Evolutionary conservation across 306 rosid species (phyloP).

Genomic region (Pueraria montana): DNA sequence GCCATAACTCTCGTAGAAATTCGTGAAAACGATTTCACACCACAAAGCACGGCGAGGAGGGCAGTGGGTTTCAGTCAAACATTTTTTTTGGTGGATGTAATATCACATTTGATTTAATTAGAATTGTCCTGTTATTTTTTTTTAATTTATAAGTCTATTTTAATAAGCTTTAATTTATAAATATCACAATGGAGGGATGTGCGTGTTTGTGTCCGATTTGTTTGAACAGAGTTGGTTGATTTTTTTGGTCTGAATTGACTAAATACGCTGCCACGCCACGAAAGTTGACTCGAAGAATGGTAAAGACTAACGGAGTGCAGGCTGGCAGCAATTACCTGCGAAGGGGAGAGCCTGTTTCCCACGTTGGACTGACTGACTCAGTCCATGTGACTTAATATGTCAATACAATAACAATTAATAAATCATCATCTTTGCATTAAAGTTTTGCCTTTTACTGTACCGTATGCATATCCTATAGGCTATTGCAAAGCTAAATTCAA

Average conservation of each 20-base stretch:
- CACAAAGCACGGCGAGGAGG: neutral
- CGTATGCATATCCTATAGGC: neutral
- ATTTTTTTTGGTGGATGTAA: too few relatives aligned
- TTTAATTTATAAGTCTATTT: too few relatives aligned
- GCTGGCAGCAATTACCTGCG: slow-evolving; percentile 14
- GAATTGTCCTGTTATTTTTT: too few relatives aligned
- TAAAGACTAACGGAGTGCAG: too few relatives aligned
- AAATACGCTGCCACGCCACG: neutral
- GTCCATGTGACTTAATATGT: neutral
- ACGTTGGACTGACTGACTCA: neutral
- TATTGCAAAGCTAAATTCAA: slow-evolving; percentile 7
- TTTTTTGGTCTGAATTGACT: neutral
- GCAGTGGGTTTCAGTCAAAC: neutral
- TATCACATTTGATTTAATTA: too few relatives aligned
- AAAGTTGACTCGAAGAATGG: slow-evolving; percentile 12
- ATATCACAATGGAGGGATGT: too few relatives aligned
- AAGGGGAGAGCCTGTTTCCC: neutral
- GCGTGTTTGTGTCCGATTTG: too few relatives aligned
- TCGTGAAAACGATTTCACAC: neutral
- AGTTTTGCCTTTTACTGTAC: slow-evolving; percentile 4
- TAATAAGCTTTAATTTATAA: too few relatives aligned
- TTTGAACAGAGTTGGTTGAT: too few relatives aligned
- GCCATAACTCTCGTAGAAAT: neutral
- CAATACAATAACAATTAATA: neutral
- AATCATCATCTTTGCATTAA: neutral